Evolutionary conservation across 202 grass and related monocot genomes (phyloP), one percentile per base, ranked within the genome.

Genomic region (Saccharum hybrid): DNA sequence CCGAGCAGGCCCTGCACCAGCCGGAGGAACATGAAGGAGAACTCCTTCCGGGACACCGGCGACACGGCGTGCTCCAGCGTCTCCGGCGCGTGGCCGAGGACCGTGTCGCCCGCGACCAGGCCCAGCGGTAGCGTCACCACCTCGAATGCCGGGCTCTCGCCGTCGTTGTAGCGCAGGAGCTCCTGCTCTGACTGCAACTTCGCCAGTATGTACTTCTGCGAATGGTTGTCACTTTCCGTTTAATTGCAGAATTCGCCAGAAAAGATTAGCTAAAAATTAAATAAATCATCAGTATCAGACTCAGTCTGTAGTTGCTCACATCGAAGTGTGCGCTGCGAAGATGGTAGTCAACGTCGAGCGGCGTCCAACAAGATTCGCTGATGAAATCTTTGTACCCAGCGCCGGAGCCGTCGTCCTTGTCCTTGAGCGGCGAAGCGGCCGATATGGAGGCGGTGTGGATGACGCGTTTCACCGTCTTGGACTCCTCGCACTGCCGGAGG

Each of bases 401-500:
- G 15, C 5, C 48, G 15, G 46, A 5, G 48, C 15, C 63, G 62
- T 33, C 75, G 22, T 77, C 77, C 15, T 46, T 57, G 67, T 85
- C 59, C 12, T 57, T 85, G 8, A 86, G 46, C 21, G 89, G 84
- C 18, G 87, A 89, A 26, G 77, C 46, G 0, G 92, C 18, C 0
- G 81, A 2, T 10, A 94, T 77, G 6, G 77, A 83, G 1, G 72
- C 87, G 36, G 87, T 91, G 72, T 90, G 83, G 63, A 92, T 91
- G 10, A 94, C 74, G 74, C 89, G 92, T 73, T 56, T 75, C 74
- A 94, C 86, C 5, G 84, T 91, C 69, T 45, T 75, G 51, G 92
- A 80, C 2, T 83, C 62, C 26, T 14, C 84, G 19, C 86, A 94
- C 51, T 72, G 72, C 68, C 33, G 46, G 18, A 94, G 81, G 63